Evolutionary conservation across 192 early-diverging fungal genomes (phyloP).

Genomic region (Funneliformis geosporum): DNA sequence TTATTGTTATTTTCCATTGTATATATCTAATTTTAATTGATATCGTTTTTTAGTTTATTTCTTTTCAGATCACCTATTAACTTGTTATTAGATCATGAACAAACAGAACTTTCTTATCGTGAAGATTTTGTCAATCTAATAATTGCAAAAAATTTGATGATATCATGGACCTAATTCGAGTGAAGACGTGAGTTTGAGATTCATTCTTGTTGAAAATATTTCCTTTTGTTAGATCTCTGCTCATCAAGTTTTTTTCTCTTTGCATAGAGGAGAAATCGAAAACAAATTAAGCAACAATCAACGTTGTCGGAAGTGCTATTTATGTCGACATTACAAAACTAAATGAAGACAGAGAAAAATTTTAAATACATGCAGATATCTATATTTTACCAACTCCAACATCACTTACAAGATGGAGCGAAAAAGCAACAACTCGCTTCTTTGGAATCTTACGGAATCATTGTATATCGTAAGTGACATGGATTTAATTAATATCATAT

Average conservation of each 20-base stretch:
- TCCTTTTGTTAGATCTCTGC: not conserved
- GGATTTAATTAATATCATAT: not conserved
- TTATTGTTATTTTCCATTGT: slow-evolving; percentile 3
- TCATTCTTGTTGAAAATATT: not conserved
- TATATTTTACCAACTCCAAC: slow-evolving; percentile 13
- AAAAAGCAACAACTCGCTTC: slow-evolving; percentile 16
- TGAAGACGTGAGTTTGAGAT: not conserved
- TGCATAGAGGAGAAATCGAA: slow-evolving; percentile 7
- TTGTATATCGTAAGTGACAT: slow-evolving; percentile 17
- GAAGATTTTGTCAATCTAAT: slow-evolving; percentile 17
- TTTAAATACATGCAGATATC: slow-evolving; percentile 28
- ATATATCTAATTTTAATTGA: no score
- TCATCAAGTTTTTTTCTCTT: not conserved
- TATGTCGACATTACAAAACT: slow-evolving; percentile 12
- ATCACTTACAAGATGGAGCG: slow-evolving; percentile 8
- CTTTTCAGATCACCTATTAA: slow-evolving; percentile 12
- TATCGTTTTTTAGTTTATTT: slow-evolving; percentile 24
- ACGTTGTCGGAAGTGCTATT: not conserved
- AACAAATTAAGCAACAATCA: slow-evolving; percentile 1
- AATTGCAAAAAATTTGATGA: slow-evolving; percentile 20
- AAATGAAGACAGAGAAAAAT: slow-evolving; percentile 1
- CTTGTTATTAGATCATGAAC: slow-evolving; percentile 12
- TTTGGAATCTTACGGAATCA: slow-evolving; percentile 21
- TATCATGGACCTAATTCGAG: slow-evolving; percentile 13
- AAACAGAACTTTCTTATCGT: slow-evolving; percentile 7